Base-by-base conservation (phyloP, 805 yeast species). In the Metschnikowia gruessii region DNA sequence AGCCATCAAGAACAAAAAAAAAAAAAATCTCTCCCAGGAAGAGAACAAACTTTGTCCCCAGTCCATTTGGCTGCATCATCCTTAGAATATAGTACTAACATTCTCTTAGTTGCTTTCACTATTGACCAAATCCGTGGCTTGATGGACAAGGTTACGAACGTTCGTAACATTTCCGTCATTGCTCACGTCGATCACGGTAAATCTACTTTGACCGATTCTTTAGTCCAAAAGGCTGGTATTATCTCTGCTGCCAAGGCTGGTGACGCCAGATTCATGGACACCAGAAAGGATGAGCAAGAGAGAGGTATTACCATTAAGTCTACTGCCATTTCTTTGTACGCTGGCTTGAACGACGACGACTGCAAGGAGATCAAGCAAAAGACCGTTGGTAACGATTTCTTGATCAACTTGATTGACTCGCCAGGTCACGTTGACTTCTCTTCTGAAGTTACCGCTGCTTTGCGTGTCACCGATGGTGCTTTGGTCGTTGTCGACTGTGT, bases 341-440 rank as follows among this genome's bases (percentile, higher is more conserved):
- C 97, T 64, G 85, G 87, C 73, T 82, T 90, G 85, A 64, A 68
- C 48, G 95, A 87, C 48, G 95, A 87, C 45, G 96, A 89, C 68
- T 83, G 79, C 58, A 86, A 85, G 74, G 88, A 83, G 64, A 92
- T 94, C 80, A 80, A 83, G 75, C 98, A 94, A 81, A 83, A 86
- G 78, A 84, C 94, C 58, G 85, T 72, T 17, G 98, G 98, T 76
- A 87, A 80, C 85, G 83, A 85, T 73, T 92, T 92, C 85, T 86
- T 92, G 80, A 84, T 92, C 64, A 92, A 92, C 89, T 83, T 92
- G 84, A 92, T 92, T 67, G 99, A 92, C 77, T 94, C 99, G 64
- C 99, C 99, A 79, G 99, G 99, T 87, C 99, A 92, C 97, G 98
- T 92, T 83, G 99, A 92, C 81, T 92, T 92, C 91, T 90, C 97